Base-by-base conservation (phyloP, 768 basidiomycete species). In the Amanita phalloides region DNA sequence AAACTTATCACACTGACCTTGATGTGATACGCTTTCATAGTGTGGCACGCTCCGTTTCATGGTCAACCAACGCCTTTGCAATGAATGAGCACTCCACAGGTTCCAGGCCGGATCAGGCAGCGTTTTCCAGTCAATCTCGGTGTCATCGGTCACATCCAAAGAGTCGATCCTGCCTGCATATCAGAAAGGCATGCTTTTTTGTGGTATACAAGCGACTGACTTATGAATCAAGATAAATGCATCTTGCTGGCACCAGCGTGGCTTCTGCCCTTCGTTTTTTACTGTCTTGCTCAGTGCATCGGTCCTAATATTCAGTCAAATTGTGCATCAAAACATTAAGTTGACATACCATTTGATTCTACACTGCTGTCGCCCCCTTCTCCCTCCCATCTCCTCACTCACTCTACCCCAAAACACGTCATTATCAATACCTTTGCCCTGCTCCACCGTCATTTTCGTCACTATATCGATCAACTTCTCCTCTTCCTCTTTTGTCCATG, bases 391-490 rank as follows among this genome's bases (percentile, higher is more conserved):
- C 43, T 75, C 73, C 45, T 83, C 76, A 55, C 82, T 82, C 36
- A 92, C 86, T 48, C 74, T 73, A 13, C 81, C 78, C 90, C 90
- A 92, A 66, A 89, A 90, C 32, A 90, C 80, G 55, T 91, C 89
- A 49, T 79, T 81, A 51, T 89, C 87, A 48, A 79, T 64, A 57
- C 84, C 76, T 60, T 79, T 81, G n/a, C 86, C 86, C 62, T 82
- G 76, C 48, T 77, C 73, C 37, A 83, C 65, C 1, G 84, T 87
- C 76, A 90, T 81, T 53, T 83, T 79, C 13, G 77, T 80, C 33
- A 92, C 85, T 55, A 91, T 90, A 11, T 66, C 69, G 14, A 79
- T 88, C 33, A 92, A 71, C 60, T 82, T 69, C 3, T 80, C 81
- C 60, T 90, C 89, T 60, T 92, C 90, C 48, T 82, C 84, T 59